Evolutionary conservation across 1,284 basidiomycete genomes (phyloP).

Genomic region (Meira miltonrushii): DNA sequence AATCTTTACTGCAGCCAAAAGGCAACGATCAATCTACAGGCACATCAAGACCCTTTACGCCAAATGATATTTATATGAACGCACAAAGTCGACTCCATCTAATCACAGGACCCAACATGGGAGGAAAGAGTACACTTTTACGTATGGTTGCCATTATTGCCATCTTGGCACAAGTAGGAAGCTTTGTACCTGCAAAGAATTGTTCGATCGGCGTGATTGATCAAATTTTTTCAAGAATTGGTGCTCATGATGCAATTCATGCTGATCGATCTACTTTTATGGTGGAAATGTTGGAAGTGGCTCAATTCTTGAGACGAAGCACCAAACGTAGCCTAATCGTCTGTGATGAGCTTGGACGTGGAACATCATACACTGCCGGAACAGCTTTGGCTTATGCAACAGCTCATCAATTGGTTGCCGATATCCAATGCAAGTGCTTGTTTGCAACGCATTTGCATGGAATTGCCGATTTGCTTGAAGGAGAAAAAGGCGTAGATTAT

Average conservation of each 20-base stretch:
- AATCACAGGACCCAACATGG: conserved; percentile 96
- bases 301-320: conserved; percentile 65
- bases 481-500: conserved; percentile 61
- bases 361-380: conserved; percentile 86
- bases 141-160: conserved; percentile 85
- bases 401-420: conserved; percentile 69
- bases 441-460: conserved; percentile 99
- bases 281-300: conserved; percentile 59
- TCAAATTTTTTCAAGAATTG: conserved; percentile 85
- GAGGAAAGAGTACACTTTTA: conserved; percentile 81
- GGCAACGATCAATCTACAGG: conserved; percentile 40
- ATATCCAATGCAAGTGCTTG: conserved; percentile 73
- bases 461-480: conserved; percentile 66
- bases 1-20: conserved; percentile 64
- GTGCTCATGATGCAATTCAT: conserved; percentile 90
- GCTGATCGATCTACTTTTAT: conserved; percentile 89
- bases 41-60: conserved; percentile 18
- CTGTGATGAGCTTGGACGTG: conserved; percentile 75
- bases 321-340: conserved; percentile 37
- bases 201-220: conserved; percentile 82
- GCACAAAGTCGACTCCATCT: conserved; percentile 66
- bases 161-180: conserved; percentile 85
- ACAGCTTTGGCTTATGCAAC: conserved; percentile 88
- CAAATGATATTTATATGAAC: neutral
- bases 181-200: conserved; percentile 79